Evolutionary conservation across 306 rosid genomes (phyloP).

Genomic region (Cucurbita argyrosperma): DNA sequence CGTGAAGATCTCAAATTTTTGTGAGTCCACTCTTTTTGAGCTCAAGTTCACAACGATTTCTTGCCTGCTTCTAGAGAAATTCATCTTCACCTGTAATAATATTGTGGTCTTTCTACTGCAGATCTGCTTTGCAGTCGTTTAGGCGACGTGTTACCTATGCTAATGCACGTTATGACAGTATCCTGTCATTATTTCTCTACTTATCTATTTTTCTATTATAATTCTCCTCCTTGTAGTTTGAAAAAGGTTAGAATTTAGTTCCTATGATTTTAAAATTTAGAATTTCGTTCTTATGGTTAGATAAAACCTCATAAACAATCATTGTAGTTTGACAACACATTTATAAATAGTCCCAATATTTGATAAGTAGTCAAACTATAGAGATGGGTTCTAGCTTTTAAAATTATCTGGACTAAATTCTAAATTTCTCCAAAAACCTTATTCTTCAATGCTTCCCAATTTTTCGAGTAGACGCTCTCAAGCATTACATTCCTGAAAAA

Average conservation of each 20-base stretch:
- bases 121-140: constrained; percentile 81
- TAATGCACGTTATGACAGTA: constrained; percentile 62
- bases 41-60: neutral
- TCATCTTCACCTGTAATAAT: constrained; percentile 10
- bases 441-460: neutral
- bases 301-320: too few species aligned
- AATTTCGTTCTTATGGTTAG: too few species aligned
- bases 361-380: too few species aligned
- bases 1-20: constrained; percentile 52
- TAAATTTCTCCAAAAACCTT: neutral
- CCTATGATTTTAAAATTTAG: too few species aligned
- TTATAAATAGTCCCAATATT: too few species aligned
- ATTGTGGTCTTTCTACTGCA: constrained; percentile 16
- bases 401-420: too few species aligned
- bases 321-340: too few species aligned
- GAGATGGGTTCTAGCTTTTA: too few species aligned
- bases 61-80: neutral
- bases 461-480: neutral
- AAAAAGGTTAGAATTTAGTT: too few species aligned
- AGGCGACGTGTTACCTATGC: constrained; percentile 70
- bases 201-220: too few species aligned
- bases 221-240: too few species aligned
- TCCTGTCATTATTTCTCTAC: constrained; percentile 22
- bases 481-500: neutral
- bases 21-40: constrained; percentile 21